phyloP scores from a whole-genome alignment of 2,329 filamentous ascomycete species.

The Stemphylium lycopersici region DNA sequence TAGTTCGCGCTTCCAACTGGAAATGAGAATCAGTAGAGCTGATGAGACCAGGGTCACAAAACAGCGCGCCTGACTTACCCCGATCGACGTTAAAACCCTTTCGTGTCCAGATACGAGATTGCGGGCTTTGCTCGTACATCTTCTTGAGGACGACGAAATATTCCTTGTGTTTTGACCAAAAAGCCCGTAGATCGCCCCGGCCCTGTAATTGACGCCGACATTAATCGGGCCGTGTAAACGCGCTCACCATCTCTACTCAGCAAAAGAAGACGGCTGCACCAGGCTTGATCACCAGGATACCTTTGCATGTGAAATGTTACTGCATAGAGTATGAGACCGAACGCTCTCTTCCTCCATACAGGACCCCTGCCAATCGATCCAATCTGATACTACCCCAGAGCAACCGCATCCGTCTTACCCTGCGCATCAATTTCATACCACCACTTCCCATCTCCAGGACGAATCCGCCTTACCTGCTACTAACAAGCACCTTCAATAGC shows the following conservation, averaged over 20 bases:
- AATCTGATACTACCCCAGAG: no score
- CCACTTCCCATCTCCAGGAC: not conserved
- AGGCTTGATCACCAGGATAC: not conserved
- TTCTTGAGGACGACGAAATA: no score
- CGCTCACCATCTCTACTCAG: not conserved
- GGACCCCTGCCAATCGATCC: no score
- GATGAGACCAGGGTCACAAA: no score
- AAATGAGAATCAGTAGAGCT: no score
- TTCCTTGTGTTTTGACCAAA: not conserved
- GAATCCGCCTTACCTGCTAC: not conserved
- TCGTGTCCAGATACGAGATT: no score
- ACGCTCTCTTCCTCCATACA: not conserved
- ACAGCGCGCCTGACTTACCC: no score
- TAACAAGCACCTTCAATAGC: not conserved
- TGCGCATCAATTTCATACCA: no score
- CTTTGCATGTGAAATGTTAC: not conserved
- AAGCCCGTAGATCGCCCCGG: not conserved
- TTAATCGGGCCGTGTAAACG: not conserved
- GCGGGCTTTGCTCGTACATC: no score
- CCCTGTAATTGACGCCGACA: not conserved
- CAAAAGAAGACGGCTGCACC: not conserved
- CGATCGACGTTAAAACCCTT: no score
- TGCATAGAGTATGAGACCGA: not conserved
- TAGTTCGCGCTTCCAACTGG: no score
- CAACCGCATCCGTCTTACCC: no score